Conservation (phyloP, 1,139 yeast genomes). For the Diutina ranongensis region DNA sequence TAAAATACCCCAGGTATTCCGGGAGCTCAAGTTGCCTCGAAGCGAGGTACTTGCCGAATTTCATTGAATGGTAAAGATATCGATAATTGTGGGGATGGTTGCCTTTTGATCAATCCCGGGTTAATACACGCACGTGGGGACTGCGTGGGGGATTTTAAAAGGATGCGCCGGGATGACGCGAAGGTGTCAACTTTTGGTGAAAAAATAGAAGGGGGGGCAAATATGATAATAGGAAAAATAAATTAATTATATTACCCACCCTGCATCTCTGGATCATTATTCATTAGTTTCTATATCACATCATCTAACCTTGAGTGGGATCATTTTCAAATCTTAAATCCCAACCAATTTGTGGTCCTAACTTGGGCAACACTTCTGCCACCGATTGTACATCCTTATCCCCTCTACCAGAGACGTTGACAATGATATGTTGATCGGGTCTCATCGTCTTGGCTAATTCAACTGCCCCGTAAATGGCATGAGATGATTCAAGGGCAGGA, state of each 20-base stretch:
- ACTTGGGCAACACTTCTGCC: slow-evolving; percentile 80
- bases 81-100: not conserved
- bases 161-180: too few relatives aligned
- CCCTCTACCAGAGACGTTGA: slow-evolving; percentile 95
- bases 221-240: too few relatives aligned
- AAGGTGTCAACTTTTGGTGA: too few relatives aligned
- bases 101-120: not conserved
- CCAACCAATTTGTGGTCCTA: slow-evolving; percentile 92
- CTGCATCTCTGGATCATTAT: not conserved
- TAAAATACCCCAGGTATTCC: slow-evolving; percentile 86
- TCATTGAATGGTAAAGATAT: slow-evolving; percentile 37
- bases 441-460: slow-evolving; percentile 78
- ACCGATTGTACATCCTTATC: slow-evolving; percentile 98
- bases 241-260: too few relatives aligned
- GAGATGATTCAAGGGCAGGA: slow-evolving; percentile 96
- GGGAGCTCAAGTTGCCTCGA: slow-evolving; percentile 91
- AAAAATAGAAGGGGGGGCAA: too few relatives aligned
- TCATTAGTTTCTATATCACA: not conserved
- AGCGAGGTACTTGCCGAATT: slow-evolving; percentile 91
- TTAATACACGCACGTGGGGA: not conserved
- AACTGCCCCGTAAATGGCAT: slow-evolving; percentile 86
- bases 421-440: slow-evolving; percentile 70
- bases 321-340: slow-evolving; percentile 76
- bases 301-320: slow-evolving; percentile 20
- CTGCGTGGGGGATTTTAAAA: not conserved